These are phyloP conservation scores for Ceriops decandra DNA, from an alignment of 345 rosid genomes.

Conservation along the genomic window DNA sequence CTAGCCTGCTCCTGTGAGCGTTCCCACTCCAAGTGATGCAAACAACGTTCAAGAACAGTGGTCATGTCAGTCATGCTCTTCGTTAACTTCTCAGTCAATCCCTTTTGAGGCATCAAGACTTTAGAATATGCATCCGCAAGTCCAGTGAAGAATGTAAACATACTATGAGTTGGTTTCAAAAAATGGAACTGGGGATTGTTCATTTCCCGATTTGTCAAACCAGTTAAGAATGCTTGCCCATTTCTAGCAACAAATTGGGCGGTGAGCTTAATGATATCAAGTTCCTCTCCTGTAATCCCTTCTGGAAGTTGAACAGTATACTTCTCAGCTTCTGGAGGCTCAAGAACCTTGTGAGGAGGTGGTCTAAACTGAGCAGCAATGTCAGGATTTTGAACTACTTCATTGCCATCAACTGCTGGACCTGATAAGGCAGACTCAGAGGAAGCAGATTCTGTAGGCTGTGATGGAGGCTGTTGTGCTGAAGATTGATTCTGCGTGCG, in stretches of 20 bases:
- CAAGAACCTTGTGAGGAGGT: constrained; percentile 53
- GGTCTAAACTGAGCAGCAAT: constrained; percentile 57
- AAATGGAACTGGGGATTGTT: constrained; percentile 78
- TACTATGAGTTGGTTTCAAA: constrained; percentile 84
- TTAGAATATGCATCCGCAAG: constrained; percentile 79
- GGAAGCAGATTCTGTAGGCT: constrained; percentile 33
- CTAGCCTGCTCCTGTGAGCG: constrained; percentile 76
- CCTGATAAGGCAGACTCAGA: constrained; percentile 35
- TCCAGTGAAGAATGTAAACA: constrained; percentile 69
- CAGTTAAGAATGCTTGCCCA: constrained; percentile 68
- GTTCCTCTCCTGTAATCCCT: constrained; percentile 76
- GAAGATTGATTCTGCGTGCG: constrained; percentile 56
- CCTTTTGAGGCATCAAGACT: constrained; percentile 76
- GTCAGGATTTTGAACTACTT: constrained; percentile 46
- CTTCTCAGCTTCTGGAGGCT: constrained; percentile 73
- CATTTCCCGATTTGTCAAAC: constrained; percentile 64
- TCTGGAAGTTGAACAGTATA: constrained; percentile 75
- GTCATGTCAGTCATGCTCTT: constrained; percentile 64
- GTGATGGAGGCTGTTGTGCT: constrained; percentile 31
- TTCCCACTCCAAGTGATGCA: constrained; percentile 87
- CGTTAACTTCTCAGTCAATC: constrained; percentile 57
- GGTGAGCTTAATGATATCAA: constrained; percentile 78
- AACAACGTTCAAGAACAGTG: constrained; percentile 69
- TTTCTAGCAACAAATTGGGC: constrained; percentile 86
- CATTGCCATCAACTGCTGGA: constrained; percentile 30